These are phyloP conservation scores for Schrenkiella parvula DNA, from an alignment of 345 rosid genomes.

Conservation along the genomic window DNA sequence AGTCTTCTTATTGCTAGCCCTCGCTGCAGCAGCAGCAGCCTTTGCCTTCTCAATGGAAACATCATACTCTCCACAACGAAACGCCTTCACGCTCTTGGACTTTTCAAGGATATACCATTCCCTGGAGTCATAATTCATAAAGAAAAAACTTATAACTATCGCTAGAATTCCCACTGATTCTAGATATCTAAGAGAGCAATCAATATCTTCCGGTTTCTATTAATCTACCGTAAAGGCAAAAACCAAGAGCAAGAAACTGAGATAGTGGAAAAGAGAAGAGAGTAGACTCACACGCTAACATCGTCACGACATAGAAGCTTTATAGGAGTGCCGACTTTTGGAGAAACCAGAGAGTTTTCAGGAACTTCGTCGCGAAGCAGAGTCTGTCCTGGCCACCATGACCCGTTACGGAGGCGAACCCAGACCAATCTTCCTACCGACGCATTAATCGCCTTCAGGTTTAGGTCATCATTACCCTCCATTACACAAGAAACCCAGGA, in stretches of 20 bases:
- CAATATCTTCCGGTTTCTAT: not conserved
- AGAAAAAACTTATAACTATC: not conserved
- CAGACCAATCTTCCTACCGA: constrained; percentile 93
- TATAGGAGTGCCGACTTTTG: constrained; percentile 89
- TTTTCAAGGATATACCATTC: constrained; percentile 98
- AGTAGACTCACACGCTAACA: constrained; percentile 80
- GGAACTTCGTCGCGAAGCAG: constrained; percentile 70
- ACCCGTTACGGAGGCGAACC: constrained; percentile 96
- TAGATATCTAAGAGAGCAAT: not conserved
- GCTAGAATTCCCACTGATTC: not conserved
- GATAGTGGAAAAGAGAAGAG: not conserved
- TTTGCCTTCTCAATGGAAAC: constrained; percentile 80
- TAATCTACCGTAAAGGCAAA: not conserved
- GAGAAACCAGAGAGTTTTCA: constrained; percentile 65
- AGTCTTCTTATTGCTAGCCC: constrained; percentile 45
- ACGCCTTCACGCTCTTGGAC: constrained; percentile 90
- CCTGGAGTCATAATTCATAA: constrained; percentile 40
- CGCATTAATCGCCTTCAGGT: constrained; percentile 58
- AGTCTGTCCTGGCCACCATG: constrained; percentile 99
- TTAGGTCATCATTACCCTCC: constrained; percentile 69
- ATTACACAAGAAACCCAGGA: constrained; percentile 39
- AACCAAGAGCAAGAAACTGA: not conserved
- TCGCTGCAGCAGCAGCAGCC: constrained; percentile 65
- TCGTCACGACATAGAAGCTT: constrained; percentile 97
- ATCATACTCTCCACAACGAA: constrained; percentile 95